Conservation (phyloP, 2,329 filamentous ascomycete species). For the Tolypocladium guangdongense region DNA sequence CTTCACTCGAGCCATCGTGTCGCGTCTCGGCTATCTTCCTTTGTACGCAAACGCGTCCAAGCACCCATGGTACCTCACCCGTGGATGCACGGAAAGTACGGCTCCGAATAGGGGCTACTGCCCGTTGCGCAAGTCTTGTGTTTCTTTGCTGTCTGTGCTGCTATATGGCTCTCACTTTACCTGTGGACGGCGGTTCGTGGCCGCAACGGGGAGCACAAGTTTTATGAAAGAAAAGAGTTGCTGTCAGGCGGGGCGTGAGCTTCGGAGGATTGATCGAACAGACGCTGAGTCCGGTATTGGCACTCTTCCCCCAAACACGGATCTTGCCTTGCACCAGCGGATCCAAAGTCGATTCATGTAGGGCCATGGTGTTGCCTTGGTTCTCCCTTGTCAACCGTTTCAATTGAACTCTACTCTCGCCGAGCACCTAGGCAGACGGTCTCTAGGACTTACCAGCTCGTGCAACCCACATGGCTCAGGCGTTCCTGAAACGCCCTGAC, state of each 20-base stretch:
- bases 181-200: not conserved
- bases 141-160: not conserved
- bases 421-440: not conserved
- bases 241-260: not conserved
- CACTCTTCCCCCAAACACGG: not conserved
- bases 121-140: not conserved
- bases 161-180: not conserved
- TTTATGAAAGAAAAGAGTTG: not conserved
- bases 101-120: not conserved
- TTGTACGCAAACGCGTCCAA: not conserved
- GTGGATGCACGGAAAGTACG: not conserved
- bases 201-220: not conserved
- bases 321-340: not conserved
- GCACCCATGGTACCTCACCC: not conserved
- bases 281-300: not conserved
- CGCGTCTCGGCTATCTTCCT: not conserved
- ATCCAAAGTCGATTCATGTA: no score
- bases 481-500: not conserved
- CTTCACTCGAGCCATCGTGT: not conserved
- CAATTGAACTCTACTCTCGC: not conserved
- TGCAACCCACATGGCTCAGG: not conserved
- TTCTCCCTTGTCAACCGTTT: not conserved
- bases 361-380: no score
- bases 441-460: no score
- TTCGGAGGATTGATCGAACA: no score